Conservation (phyloP, 108 stramenopile genomes). For the Parmales sp. region DNA sequence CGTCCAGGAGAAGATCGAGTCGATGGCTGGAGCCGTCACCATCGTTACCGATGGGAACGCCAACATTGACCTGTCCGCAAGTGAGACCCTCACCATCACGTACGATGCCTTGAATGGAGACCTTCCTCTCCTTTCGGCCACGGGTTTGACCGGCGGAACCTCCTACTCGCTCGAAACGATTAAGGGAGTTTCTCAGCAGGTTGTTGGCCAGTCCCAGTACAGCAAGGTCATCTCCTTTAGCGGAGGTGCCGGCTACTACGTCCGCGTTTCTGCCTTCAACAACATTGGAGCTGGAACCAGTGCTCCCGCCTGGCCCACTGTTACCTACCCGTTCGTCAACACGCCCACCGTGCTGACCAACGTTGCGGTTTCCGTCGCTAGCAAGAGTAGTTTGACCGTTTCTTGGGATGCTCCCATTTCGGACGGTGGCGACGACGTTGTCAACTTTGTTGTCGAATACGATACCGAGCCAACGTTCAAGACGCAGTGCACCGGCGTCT, state of each 20-base stretch:
- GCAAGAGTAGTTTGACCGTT: constrained; percentile 29
- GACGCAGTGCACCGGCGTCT: constrained; percentile 19
- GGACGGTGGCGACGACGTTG: constrained; percentile 31
- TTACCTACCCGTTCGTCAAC: constrained; percentile 23
- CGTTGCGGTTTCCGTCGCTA: constrained; percentile 23
- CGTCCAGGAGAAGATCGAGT: constrained; percentile 30
- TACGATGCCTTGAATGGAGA: constrained; percentile 29
- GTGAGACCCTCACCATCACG: constrained; percentile 17
- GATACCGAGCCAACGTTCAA: constrained; percentile 35
- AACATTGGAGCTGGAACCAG: constrained; percentile 41
- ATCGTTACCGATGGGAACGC: neutral
- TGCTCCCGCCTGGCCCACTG: constrained; percentile 21
- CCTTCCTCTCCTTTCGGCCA: constrained; percentile 24
- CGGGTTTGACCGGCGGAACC: constrained; percentile 18
- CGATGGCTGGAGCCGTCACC: constrained; percentile 10
- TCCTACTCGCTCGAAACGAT: constrained; percentile 22
- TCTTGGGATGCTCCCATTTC: constrained; percentile 46
- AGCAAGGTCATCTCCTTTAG: constrained; percentile 35
- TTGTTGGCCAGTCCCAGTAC: constrained; percentile 33
- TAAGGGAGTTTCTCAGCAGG: constrained; percentile 37
- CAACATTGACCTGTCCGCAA: too few relatives aligned
- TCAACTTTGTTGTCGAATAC: constrained; percentile 32
- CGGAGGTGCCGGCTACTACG: constrained; percentile 47
- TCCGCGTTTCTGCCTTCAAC: constrained; percentile 69
- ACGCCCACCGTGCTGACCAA: constrained; percentile 34